Evolutionary conservation across 2,329 filamentous ascomycete species (phyloP).

Genomic region (Calonectria naviculata): DNA sequence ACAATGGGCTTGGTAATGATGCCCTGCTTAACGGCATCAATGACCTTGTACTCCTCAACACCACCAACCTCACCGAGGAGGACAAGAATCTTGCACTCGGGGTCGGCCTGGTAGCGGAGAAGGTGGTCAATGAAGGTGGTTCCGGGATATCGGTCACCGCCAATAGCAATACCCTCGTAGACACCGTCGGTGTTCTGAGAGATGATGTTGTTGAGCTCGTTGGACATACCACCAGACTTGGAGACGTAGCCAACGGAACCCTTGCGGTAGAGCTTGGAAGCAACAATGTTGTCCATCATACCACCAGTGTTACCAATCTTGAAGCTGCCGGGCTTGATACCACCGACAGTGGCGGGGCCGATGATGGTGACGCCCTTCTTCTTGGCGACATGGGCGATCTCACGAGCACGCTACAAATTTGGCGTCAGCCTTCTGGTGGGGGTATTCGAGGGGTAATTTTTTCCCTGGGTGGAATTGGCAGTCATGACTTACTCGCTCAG

Average conservation of each 20-base stretch:
- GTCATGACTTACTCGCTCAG: conserved; percentile 81
- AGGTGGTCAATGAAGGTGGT: conserved; percentile 99
- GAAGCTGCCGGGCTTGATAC: conserved; percentile 99
- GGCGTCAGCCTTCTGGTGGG: conserved; percentile 22
- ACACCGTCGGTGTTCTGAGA: conserved; percentile 97
- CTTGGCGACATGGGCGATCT: conserved; percentile 95
- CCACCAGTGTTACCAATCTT: conserved; percentile 99
- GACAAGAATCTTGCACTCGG: conserved; percentile 96
- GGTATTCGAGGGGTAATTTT: background rate
- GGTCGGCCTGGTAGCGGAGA: conserved; percentile 95
- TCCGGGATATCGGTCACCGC: conserved; percentile 98
- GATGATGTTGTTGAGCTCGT: conserved; percentile 99
- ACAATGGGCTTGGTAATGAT: conserved; percentile 98
- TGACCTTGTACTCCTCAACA: conserved; percentile 99
- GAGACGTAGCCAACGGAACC: conserved; percentile 99
- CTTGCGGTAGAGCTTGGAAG: conserved; percentile 99
- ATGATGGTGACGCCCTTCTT: conserved; percentile 99
- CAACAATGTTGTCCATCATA: conserved; percentile 99
- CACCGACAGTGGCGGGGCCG: conserved; percentile 96
- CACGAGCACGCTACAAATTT: conserved; percentile 81
- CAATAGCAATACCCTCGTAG: conserved; percentile 98
- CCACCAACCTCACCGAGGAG: conserved; percentile 98
- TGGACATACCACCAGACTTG: conserved; percentile 99
- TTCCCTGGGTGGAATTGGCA: conserved; percentile 12
- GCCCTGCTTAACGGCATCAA: conserved; percentile 95